Conservation (phyloP, 208 protist genomes). For the Porcisia hertigi region DNA sequence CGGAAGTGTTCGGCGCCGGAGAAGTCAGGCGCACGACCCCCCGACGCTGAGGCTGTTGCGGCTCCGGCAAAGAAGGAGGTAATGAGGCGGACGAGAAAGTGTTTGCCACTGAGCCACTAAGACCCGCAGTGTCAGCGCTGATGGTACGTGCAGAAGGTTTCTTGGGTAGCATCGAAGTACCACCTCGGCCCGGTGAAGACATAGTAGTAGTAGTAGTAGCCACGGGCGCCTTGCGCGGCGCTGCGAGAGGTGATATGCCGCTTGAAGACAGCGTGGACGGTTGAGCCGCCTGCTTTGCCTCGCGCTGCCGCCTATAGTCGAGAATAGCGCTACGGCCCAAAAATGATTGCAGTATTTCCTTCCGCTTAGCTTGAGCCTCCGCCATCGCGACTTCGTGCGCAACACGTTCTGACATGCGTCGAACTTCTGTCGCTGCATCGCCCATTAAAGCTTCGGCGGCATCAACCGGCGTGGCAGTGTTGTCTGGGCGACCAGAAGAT, state of each 20-base stretch:
- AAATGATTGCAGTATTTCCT: conserved; percentile 46
- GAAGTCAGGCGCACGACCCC: conserved; percentile 23
- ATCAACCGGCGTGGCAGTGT: background rate
- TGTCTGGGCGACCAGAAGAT: background rate
- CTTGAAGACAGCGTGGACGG: conserved; percentile 9
- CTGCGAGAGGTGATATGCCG: conserved; percentile 2
- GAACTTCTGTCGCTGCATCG: conserved; percentile 4
- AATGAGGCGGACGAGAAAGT: background rate
- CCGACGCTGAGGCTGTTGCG: conserved; percentile 17
- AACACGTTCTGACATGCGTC: conserved; percentile 15
- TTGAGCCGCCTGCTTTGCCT: conserved; percentile 20
- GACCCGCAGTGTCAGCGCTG: background rate
- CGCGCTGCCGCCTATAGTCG: conserved; percentile 43
- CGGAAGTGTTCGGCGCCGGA: conserved; percentile 1
- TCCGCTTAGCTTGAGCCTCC: background rate
- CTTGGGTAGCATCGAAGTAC: background rate
- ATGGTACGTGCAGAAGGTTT: background rate
- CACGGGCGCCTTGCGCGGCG: background rate
- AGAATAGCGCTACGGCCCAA: conserved; percentile 64
- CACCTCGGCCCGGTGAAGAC: background rate
- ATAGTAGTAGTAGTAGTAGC: background rate
- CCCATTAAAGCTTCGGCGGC: background rate
- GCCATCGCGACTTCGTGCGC: conserved; percentile 18
- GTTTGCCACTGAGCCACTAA: background rate
- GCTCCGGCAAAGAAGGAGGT: conserved; percentile 3